Evolutionary conservation across 2,329 filamentous ascomycete genomes (phyloP).

Genomic region (Ophiostoma quercus): DNA sequence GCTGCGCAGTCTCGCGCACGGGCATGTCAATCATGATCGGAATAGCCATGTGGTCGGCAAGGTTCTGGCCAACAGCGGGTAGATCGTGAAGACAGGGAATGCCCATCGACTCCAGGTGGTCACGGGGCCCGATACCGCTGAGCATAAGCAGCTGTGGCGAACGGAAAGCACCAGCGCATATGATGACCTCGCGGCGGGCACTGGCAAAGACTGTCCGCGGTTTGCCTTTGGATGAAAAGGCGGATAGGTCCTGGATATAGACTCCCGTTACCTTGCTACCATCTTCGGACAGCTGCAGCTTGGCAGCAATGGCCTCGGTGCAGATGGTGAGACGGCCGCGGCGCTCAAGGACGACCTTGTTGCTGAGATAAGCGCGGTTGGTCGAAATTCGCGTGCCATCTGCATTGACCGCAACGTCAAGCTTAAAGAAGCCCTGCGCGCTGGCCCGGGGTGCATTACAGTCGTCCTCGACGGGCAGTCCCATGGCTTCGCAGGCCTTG

Average conservation of each 20-base stretch:
- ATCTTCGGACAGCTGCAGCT: constrained; percentile 29
- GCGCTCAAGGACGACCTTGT: constrained; percentile 27
- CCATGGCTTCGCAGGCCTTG: constrained; percentile 30
- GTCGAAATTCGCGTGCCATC: constrained; percentile 30
- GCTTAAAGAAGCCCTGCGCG: constrained; percentile 31
- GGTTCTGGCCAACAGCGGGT: constrained; percentile 30
- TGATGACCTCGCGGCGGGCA: constrained; percentile 33
- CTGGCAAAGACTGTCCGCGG: constrained; percentile 27
- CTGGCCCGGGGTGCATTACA: constrained; percentile 32
- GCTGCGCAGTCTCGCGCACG: constrained; percentile 29
- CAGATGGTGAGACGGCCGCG: constrained; percentile 32
- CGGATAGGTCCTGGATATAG: constrained; percentile 23
- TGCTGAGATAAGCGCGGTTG: constrained; percentile 32
- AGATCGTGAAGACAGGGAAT: constrained; percentile 31
- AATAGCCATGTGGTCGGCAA: constrained; percentile 33
- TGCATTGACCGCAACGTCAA: constrained; percentile 32
- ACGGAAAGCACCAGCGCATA: constrained; percentile 32
- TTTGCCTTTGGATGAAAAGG: not conserved
- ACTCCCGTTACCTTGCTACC: constrained; percentile 30
- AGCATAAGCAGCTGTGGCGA: constrained; percentile 34
- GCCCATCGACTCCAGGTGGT: constrained; percentile 25
- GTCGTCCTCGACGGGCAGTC: constrained; percentile 30
- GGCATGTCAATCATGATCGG: constrained; percentile 32
- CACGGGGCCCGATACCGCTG: constrained; percentile 34
- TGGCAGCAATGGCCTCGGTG: constrained; percentile 32